Conservation (phyloP, 345 rosid genomes). For the Syzygium jambos region DNA sequence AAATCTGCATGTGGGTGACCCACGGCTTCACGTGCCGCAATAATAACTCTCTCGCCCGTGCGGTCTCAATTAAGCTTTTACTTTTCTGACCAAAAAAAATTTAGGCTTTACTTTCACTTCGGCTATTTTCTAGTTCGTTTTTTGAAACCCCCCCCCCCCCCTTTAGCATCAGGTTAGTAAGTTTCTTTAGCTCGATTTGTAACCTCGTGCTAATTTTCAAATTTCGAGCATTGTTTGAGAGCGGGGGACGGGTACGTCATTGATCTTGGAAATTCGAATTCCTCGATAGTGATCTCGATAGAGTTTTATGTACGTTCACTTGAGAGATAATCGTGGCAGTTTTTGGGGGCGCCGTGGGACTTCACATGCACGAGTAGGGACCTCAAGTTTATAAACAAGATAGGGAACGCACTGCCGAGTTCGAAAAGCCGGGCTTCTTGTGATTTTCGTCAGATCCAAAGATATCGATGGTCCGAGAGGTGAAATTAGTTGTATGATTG, state of each 20-base stretch:
- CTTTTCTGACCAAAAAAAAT: too few species aligned
- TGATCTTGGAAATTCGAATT: background rate
- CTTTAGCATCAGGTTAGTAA: background rate
- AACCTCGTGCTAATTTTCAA: background rate
- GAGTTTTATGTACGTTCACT: fast-evolving
- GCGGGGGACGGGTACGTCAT: background rate
- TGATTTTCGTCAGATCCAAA: background rate
- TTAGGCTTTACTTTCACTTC: background rate
- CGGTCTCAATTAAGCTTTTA: background rate
- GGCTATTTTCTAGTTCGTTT: background rate
- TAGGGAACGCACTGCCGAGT: fast-evolving
- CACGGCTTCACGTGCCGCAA: background rate
- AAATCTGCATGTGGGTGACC: background rate
- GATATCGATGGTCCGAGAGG: fast-evolving
- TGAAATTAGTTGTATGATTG: background rate
- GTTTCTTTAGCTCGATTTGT: background rate
- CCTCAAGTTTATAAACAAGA: background rate
- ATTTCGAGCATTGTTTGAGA: background rate
- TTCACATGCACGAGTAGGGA: background rate
- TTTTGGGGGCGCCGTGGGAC: background rate
- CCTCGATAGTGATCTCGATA: fast-evolving
- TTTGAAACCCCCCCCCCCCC: too few species aligned
- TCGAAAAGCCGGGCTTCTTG: background rate
- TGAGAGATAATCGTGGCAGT: fast-evolving
- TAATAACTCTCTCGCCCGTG: fast-evolving